Conservation (phyloP, 2,329 filamentous ascomycete species). For the Sclerotinia sclerotiorum region DNA sequence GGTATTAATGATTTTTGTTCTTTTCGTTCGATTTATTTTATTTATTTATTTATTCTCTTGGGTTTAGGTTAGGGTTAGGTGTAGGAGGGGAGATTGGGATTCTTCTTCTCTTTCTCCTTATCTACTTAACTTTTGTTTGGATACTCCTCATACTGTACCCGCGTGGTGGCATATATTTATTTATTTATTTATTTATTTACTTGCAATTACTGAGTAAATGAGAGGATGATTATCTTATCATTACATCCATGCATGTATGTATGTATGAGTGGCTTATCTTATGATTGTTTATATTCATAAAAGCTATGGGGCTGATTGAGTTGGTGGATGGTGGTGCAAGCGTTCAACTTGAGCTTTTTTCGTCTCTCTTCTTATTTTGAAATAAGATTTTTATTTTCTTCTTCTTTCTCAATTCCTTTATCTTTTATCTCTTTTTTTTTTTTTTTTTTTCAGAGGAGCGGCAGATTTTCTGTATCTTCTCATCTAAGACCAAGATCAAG, state of each 20-base stretch:
- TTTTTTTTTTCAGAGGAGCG: too few species aligned
- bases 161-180: slow-evolving; percentile 1
- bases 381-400: background rate
- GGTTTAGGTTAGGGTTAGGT: too few species aligned
- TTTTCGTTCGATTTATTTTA: too few species aligned
- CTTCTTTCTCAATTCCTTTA: background rate
- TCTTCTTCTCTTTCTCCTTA: background rate
- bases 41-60: background rate
- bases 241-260: too few species aligned
- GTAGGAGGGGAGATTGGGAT: background rate
- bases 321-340: background rate
- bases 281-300: background rate
- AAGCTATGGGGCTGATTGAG: background rate
- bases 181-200: too few species aligned
- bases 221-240: background rate
- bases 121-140: background rate
- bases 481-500: too few species aligned
- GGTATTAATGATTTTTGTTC: background rate
- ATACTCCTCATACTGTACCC: background rate
- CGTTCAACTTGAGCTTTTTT: background rate
- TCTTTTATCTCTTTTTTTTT: too few species aligned
- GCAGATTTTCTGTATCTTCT: background rate
- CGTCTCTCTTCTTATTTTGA: background rate
- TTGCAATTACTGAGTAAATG: background rate
- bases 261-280: background rate